A percentile compares a stretch with the other conserved stretches of the same genome.
These are phyloP conservation scores for Penicillium roqueforti DNA, from an alignment of 495 filamentous ascomycete genomes.

Conservation along the genomic window DNA sequence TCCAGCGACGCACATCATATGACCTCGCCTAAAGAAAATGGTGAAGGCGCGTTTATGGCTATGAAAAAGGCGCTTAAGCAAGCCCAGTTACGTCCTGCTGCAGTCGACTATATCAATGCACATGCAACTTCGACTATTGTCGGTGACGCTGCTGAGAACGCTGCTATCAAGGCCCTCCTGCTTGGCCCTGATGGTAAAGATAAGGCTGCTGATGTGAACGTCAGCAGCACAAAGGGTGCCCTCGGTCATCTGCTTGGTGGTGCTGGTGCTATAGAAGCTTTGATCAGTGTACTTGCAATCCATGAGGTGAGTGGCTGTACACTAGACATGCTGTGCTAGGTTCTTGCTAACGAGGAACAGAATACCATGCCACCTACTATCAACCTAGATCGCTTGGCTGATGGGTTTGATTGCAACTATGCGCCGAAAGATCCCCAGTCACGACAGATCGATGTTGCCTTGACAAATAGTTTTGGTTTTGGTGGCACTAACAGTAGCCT, in stretches of 20 bases:
- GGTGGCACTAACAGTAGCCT: constrained; percentile 93
- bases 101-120: constrained; percentile 91
- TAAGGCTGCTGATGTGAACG: constrained; percentile 62
- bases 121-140: constrained; percentile 85
- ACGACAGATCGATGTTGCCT: constrained; percentile 63
- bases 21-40: constrained; percentile 80
- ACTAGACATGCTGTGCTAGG: neutral
- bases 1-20: constrained; percentile 89
- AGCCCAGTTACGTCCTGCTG: constrained; percentile 59
- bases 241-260: constrained; percentile 90
- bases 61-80: constrained; percentile 82
- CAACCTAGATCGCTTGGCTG: constrained; percentile 65
- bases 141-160: constrained; percentile 84
- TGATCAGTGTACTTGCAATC: constrained; percentile 78
- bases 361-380: constrained; percentile 81
- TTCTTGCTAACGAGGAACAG: constrained; percentile 43
- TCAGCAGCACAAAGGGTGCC: constrained; percentile 93
- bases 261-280: constrained; percentile 81
- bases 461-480: constrained; percentile 98
- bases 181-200: constrained; percentile 63
- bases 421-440: constrained; percentile 67
- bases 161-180: constrained; percentile 74
- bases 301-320: constrained; percentile 54
- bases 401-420: constrained; percentile 83
- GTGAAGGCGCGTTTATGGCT: constrained; percentile 71